Evolutionary conservation across 148 eudicot species (phyloP).

Genomic region (Rhododendron mucronatum): DNA sequence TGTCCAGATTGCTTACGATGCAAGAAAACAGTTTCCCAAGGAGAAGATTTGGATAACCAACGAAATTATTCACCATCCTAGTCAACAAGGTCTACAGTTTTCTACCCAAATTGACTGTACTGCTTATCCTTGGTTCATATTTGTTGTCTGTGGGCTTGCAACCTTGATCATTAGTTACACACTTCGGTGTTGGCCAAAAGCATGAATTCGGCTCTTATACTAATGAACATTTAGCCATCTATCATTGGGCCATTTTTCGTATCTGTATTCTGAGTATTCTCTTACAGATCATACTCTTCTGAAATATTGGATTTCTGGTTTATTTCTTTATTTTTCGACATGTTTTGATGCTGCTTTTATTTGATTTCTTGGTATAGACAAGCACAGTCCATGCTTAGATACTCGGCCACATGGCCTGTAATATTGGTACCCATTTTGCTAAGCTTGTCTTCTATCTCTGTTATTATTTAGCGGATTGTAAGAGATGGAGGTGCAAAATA

Average conservation of each 20-base stretch:
- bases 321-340: neutral
- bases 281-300: neutral
- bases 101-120: neutral
- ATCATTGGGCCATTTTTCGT: neutral
- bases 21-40: conserved; percentile 76
- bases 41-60: conserved; percentile 91
- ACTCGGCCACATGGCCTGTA: neutral
- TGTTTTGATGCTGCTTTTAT: neutral
- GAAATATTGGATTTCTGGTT: too few species aligned
- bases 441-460: neutral
- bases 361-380: neutral
- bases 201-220: neutral
- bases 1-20: conserved; percentile 95
- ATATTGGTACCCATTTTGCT: neutral
- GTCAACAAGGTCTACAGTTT: conserved; percentile 61
- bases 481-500: conserved; percentile 74
- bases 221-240: neutral
- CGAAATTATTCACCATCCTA: conserved; percentile 92
- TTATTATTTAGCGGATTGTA: conserved; percentile 34
- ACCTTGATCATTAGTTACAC: neutral
- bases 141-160: neutral
- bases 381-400: neutral
- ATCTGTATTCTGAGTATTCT: neutral
- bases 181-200: neutral
- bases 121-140: neutral